Evolutionary conservation across 2,329 filamentous ascomycete species (phyloP).

Genomic region (Monosporascus sp.): DNA sequence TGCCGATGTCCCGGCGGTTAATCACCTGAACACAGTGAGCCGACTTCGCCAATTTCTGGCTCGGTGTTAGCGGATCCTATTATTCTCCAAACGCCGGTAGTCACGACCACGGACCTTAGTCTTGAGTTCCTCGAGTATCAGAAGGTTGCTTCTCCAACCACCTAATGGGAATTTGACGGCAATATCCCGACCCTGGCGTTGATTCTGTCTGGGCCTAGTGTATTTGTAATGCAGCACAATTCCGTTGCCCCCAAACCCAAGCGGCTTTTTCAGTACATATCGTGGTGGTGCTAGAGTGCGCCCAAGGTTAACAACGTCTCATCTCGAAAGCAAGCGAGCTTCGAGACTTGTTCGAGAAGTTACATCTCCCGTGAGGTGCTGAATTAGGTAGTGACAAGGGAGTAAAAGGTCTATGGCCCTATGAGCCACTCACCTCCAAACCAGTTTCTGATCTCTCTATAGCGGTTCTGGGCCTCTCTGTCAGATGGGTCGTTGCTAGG

Average conservation of each 20-base stretch:
- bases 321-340: neutral
- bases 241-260: constrained; percentile 4
- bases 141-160: neutral
- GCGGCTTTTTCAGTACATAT: neutral
- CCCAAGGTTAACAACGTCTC: neutral
- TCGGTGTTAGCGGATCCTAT: neutral
- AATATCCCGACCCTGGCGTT: constrained; percentile 2
- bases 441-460: neutral
- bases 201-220: too few species aligned
- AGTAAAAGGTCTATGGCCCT: neutral
- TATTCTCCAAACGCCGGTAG: neutral
- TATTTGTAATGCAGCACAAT: constrained; percentile 1
- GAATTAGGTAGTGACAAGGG: neutral
- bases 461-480: neutral
- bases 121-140: neutral
- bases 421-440: neutral
- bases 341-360: neutral
- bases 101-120: constrained; percentile 1
- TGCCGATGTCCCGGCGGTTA: constrained; percentile 2
- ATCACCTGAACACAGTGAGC: constrained; percentile 17
- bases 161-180: constrained; percentile 9
- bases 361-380: too few species aligned
- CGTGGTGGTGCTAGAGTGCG: neutral
- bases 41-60: constrained; percentile 15
- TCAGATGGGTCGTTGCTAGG: neutral